A percentile compares a stretch with the other conserved stretches of the same genome.
Evolutionary conservation across 75 land plant genomes (phyloP).

Genomic region (Pinus tabuliformis): DNA sequence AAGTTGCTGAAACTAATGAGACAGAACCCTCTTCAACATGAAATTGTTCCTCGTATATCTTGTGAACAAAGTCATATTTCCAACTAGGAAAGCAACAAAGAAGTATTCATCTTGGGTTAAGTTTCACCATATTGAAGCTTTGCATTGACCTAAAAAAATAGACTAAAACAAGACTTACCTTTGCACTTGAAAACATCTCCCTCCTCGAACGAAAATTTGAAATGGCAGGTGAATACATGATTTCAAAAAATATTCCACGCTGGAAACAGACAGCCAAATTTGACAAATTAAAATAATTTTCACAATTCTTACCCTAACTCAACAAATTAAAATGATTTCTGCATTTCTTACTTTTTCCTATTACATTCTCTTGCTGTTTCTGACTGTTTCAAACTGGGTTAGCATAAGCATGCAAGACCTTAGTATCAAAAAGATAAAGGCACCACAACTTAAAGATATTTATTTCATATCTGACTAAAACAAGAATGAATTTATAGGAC

Average conservation of each 20-base stretch:
- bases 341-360: neutral
- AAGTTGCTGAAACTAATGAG: neutral
- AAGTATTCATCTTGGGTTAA: neutral
- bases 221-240: conserved; percentile 61
- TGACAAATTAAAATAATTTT: neutral
- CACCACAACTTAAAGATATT: neutral
- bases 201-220: conserved; percentile 53
- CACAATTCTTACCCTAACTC: too few relatives aligned
- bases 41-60: neutral
- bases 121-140: neutral
- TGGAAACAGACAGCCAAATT: conserved; percentile 29
- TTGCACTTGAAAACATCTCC: conserved; percentile 61
- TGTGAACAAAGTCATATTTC: neutral
- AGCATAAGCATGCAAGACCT: neutral
- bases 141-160: neutral
- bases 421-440: neutral
- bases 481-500: neutral
- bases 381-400: neutral
- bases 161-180: conserved; percentile 37
- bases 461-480: neutral
- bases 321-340: neutral
- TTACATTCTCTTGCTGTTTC: neutral
- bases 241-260: conserved; percentile 92
- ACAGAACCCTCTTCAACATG: conserved; percentile 1
- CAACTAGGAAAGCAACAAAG: neutral